Conservation (phyloP, 106 monocot genomes). For the Acorus gramineus region DNA sequence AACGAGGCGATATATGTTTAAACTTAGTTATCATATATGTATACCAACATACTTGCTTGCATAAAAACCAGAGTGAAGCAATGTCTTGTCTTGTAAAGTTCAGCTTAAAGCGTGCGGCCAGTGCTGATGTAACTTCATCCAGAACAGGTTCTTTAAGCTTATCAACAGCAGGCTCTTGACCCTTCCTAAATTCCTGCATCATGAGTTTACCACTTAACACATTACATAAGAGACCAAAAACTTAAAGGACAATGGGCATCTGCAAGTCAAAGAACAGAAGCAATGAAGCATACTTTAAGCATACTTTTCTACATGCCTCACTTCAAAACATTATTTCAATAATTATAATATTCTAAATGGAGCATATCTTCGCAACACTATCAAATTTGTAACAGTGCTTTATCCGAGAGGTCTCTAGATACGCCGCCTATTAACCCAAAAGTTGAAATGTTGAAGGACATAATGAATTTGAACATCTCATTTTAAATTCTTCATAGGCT, state of each 20-base stretch:
- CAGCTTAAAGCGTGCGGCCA: conserved; percentile 41
- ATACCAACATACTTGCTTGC: conserved; percentile 63
- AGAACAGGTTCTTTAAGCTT: conserved; percentile 83
- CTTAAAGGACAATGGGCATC: too few species aligned
- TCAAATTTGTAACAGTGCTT: too few species aligned
- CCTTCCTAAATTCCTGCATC: conserved; percentile 62
- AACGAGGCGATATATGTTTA: too few species aligned
- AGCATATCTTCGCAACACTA: too few species aligned
- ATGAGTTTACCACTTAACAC: conserved; percentile 1
- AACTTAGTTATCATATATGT: too few species aligned
- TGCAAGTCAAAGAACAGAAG: too few species aligned
- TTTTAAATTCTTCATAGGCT: too few species aligned
- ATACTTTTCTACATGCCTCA: background rate
- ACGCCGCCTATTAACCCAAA: too few species aligned
- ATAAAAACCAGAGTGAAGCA: conserved; percentile 92
- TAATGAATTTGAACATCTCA: too few species aligned
- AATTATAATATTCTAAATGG: background rate
- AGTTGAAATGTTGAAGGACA: too few species aligned
- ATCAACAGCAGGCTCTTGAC: conserved; percentile 74
- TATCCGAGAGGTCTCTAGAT: too few species aligned
- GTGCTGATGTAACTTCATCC: conserved; percentile 38
- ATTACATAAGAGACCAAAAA: background rate
- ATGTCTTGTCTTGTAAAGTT: conserved; percentile 79
- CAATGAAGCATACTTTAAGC: too few species aligned
- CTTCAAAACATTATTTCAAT: background rate